phyloP scores from a whole-genome alignment of 1,284 basidiomycete species.

The Fomitopsis betulina region DNA sequence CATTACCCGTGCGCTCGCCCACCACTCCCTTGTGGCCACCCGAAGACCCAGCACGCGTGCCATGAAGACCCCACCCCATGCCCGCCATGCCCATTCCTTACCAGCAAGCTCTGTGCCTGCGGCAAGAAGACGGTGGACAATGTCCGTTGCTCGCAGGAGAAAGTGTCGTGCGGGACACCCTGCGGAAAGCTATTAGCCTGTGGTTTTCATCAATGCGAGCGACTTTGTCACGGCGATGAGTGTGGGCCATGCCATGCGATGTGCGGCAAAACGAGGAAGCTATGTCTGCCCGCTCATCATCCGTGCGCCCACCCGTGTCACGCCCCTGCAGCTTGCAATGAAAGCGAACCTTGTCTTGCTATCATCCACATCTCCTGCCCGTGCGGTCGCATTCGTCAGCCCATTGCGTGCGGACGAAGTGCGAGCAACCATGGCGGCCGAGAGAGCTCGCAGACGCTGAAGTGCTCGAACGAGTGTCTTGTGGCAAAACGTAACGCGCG shows the following conservation, averaged over 20 bases:
- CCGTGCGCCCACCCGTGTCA: slow-evolving; percentile 79
- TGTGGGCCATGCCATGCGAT: slow-evolving; percentile 74
- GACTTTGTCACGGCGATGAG: slow-evolving; percentile 72
- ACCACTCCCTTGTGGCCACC: slow-evolving; percentile 76
- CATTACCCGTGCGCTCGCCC: slow-evolving; percentile 74
- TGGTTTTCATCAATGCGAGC: slow-evolving; percentile 83
- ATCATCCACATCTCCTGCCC: slow-evolving; percentile 67
- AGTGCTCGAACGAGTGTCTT: slow-evolving; percentile 78
- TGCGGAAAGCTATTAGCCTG: slow-evolving; percentile 81
- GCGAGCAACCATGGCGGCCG: slow-evolving; percentile 40
- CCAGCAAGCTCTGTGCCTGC: slow-evolving; percentile 78
- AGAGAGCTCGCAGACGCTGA: slow-evolving; percentile 41
- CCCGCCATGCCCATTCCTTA: slow-evolving; percentile 82
- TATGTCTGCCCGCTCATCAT: slow-evolving; percentile 71
- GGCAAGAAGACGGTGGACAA: slow-evolving; percentile 76
- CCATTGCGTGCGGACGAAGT: slow-evolving; percentile 64
- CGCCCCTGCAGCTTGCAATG: slow-evolving; percentile 79
- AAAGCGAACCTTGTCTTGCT: slow-evolving; percentile 71
- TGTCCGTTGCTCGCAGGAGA: slow-evolving; percentile 76
- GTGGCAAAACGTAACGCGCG: slow-evolving; percentile 82
- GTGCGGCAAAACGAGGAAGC: slow-evolving; percentile 80
- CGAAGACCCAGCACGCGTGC: slow-evolving; percentile 71
- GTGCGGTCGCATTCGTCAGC: slow-evolving; percentile 76
- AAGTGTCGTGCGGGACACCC: slow-evolving; percentile 75
- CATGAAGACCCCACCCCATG: slow-evolving; percentile 67